Percentiles rank a stretch among this genome's conserved stretches.
Evolutionary conservation across 2,329 filamentous ascomycete species (phyloP).

Genomic region (Nothopassalora personata): DNA sequence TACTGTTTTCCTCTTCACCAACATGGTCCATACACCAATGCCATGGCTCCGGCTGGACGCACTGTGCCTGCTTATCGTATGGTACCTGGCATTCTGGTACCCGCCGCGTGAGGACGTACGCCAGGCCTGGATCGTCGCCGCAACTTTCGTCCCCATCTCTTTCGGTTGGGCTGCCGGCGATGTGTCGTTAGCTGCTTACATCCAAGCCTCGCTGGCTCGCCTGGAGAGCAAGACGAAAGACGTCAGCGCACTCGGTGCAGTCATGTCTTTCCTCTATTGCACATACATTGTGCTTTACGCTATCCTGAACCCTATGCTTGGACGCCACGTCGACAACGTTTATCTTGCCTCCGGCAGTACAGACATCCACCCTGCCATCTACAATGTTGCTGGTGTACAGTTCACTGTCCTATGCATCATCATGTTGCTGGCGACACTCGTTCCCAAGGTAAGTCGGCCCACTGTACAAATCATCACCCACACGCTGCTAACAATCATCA

Average conservation of each 20-base stretch:
- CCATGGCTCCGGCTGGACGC: constrained; percentile 7
- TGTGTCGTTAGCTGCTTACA: constrained; percentile 7
- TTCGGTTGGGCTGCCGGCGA: constrained; percentile 8
- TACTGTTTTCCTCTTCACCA: constrained; percentile 8
- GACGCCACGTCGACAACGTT: constrained; percentile 4
- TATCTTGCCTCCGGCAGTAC: constrained; percentile 2
- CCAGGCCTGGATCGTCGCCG: constrained; percentile 8
- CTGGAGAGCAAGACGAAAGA: constrained; percentile 7
- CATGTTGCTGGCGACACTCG: constrained; percentile 5
- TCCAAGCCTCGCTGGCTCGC: constrained; percentile 6
- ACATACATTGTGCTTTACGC: constrained; percentile 9
- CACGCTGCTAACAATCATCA: background rate
- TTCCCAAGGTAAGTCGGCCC: constrained; percentile 5
- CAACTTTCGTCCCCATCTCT: constrained; percentile 8
- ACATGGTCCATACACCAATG: constrained; percentile 9
- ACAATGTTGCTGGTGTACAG: constrained; percentile 6
- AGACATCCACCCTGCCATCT: constrained; percentile 6
- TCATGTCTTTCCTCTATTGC: constrained; percentile 10
- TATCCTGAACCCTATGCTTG: constrained; percentile 2
- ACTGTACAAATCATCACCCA: background rate
- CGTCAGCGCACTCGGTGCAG: constrained; percentile 7
- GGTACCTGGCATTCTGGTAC: constrained; percentile 8
- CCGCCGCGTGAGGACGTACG: constrained; percentile 3
- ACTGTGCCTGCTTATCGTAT: constrained; percentile 3
- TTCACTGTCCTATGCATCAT: constrained; percentile 6